Conservation (phyloP, 176 grass and related monocot species). For the Triticum monococcum region DNA sequence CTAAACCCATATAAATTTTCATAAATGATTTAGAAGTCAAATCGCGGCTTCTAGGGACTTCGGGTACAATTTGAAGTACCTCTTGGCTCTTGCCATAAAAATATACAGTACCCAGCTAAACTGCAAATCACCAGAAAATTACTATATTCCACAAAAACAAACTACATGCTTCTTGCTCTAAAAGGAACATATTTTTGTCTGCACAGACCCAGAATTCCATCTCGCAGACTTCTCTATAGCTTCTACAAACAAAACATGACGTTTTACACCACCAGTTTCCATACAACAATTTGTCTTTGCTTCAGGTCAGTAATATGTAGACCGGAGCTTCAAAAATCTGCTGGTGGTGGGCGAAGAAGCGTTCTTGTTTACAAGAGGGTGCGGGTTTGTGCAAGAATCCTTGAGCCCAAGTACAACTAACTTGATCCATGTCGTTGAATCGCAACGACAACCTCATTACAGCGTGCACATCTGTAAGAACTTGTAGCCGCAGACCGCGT, state of each 20-base stretch:
- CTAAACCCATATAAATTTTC: background rate
- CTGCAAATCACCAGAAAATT: background rate
- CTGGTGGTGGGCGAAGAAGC: background rate
- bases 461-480: slow-evolving; percentile 68
- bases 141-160: background rate
- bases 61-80: background rate
- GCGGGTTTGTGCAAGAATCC: background rate
- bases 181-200: background rate
- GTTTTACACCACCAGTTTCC: background rate
- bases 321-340: background rate
- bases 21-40: background rate
- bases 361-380: background rate
- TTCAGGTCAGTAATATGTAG: background rate
- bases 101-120: background rate
- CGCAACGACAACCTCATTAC: slow-evolving; percentile 65
- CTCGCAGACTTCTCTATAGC: background rate
- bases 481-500: slow-evolving; percentile 60
- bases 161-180: background rate
- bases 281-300: background rate
- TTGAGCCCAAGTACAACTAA: slow-evolving; percentile 36
- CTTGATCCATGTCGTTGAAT: slow-evolving; percentile 72
- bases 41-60: background rate
- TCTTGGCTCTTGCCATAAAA: background rate
- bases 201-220: background rate
- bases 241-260: background rate